These are phyloP conservation scores for Trametes villosa DNA, from an alignment of 768 basidiomycete species.

Conservation along the genomic window DNA sequence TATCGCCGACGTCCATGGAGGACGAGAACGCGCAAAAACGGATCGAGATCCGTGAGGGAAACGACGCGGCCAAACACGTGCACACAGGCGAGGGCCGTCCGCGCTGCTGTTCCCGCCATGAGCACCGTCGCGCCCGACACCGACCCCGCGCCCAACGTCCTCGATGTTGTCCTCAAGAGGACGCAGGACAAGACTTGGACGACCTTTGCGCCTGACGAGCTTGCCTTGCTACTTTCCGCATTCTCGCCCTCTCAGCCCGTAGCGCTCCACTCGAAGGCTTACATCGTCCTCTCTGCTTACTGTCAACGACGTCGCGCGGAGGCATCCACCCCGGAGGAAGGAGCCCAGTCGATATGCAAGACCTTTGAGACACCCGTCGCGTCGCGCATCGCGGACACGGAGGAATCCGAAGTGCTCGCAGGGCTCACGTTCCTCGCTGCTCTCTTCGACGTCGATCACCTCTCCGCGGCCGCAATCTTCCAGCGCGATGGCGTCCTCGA, in stretches of 20 bases:
- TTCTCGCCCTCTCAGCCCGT: constrained; percentile 49
- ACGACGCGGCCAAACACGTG: constrained; percentile 13
- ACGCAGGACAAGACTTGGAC: constrained; percentile 36
- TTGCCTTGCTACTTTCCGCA: constrained; percentile 58
- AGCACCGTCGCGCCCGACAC: constrained; percentile 9
- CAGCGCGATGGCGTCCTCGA: constrained; percentile 64
- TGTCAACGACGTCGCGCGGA: constrained; percentile 58
- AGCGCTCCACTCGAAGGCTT: constrained; percentile 64
- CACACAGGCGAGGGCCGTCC: constrained; percentile 1
- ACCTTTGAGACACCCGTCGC: constrained; percentile 56
- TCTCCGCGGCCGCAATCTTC: constrained; percentile 68
- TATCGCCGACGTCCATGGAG: constrained; percentile 32
- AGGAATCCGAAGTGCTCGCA: constrained; percentile 54
- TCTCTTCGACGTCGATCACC: constrained; percentile 82
- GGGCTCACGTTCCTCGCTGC: constrained; percentile 75
- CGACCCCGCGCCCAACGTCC: constrained; percentile 27
- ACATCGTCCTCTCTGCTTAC: constrained; percentile 67
- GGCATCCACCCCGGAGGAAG: constrained; percentile 40
- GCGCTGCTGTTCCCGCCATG: constrained; percentile 8
- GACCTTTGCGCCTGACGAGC: constrained; percentile 56
- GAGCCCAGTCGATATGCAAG: constrained; percentile 52
- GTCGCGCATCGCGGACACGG: constrained; percentile 56
- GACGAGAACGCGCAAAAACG: constrained; percentile 16
- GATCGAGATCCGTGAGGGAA: constrained; percentile 14
- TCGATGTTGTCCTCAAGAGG: constrained; percentile 40